Evolutionary conservation across 352 stramenopile genomes (phyloP), one percentile per base, ranked within the genome.

Genomic region (Phytophthora aleatoria): DNA sequence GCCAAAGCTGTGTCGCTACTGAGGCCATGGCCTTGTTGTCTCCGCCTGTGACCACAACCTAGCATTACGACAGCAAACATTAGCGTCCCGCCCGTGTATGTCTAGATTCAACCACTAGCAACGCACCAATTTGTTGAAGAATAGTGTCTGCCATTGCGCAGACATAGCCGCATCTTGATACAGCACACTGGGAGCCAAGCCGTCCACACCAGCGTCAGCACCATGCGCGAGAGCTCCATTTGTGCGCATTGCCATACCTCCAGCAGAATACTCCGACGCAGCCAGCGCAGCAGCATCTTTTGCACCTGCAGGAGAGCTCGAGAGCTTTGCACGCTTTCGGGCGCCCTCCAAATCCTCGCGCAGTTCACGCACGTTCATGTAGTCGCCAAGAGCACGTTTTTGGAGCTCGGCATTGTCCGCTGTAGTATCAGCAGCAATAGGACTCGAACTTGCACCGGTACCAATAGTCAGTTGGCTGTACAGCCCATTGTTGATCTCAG

Each of bases 31-130:
- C 52, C 15, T 73, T 73, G 26, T 79, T 81, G 27, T 91, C 81
- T 28, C 78, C 78, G 11, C 82, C 81, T 9, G 80, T 90, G 24
- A 90, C 63, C 7, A 91, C 80, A 24, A 91, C 72, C 84, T 92
- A 49, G 9, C 39, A 57, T 51, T 60, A 48, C 5, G 28, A 61
- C 20, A 61, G 8, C 42, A 52, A 62, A 41, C 28, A 52, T 52
- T n/a, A 39, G 47, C 27, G 20, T 24, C 2, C 8, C n/a, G 28
- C 24, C 7, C 5, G 0, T 4, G 26, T 12, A 15, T 11, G 12
- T 38, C 26, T 9, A 16, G 5, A 5, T 45, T 24, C 3, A 38
- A 10, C 36, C 28, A 20, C 27, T n/a, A 1, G n/a, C 15, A 1
- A 57, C 77, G 53, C 56, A 91, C 82, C 74, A 87, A 69, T 74